phyloP scores from a whole-genome alignment of 805 yeast genomes.

The Candida maris region DNA sequence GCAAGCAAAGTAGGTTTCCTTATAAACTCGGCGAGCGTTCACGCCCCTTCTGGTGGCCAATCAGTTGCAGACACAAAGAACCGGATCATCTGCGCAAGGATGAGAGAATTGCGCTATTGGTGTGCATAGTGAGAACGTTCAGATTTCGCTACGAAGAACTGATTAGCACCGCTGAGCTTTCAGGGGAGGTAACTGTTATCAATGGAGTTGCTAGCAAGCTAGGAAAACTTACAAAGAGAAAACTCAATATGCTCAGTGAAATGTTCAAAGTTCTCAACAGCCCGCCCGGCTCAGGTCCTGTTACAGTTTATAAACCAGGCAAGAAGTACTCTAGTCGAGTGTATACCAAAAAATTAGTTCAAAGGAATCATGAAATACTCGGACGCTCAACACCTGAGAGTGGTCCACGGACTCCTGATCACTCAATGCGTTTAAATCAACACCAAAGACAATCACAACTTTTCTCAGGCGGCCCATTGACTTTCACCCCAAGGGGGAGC shows the following conservation, averaged over 20 bases:
- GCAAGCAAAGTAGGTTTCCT: conserved; percentile 60
- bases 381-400: conserved; percentile 1
- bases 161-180: conserved; percentile 19
- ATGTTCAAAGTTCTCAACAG: conserved; percentile 24
- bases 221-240: conserved; percentile 22
- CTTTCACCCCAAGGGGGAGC: too few species aligned
- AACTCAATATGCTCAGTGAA: conserved; percentile 20
- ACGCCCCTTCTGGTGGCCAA: conserved; percentile 75
- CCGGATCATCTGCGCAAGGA: conserved; percentile 68
- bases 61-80: conserved; percentile 53
- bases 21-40: conserved; percentile 48
- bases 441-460: too few species aligned
- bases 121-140: conserved; percentile 34
- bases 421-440: too few species aligned
- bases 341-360: conserved; percentile 17
- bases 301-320: conserved; percentile 30
- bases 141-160: conserved; percentile 19
- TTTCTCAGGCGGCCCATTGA: too few species aligned
- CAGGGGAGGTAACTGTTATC: conserved; percentile 21
- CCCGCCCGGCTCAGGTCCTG: conserved; percentile 5
- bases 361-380: conserved; percentile 7
- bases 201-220: conserved; percentile 12
- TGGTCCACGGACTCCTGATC: conserved; percentile 5
- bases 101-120: conserved; percentile 51
- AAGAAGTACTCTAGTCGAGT: conserved; percentile 28